phyloP scores from a whole-genome alignment of 768 basidiomycete species.

The Aureoboletus auriporus region DNA sequence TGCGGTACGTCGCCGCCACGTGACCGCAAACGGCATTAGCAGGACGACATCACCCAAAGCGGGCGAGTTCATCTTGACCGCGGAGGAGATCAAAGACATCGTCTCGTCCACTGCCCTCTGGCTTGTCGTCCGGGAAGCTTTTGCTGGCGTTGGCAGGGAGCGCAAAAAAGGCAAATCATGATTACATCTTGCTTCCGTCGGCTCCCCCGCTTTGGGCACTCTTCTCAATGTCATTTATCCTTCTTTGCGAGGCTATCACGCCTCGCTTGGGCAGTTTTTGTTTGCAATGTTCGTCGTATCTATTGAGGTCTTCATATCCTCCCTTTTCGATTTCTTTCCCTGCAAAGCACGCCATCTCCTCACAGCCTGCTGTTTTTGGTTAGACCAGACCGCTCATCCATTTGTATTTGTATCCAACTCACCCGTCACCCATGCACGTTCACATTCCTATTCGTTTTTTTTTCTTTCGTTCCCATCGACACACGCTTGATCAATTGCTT shows the following conservation, averaged over 20 bases:
- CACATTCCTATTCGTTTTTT: background rate
- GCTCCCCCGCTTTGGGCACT: background rate
- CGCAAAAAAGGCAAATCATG: slow-evolving; percentile 71
- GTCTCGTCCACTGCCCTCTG: slow-evolving; percentile 86
- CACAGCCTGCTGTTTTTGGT: slow-evolving; percentile 1
- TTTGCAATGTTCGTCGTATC: slow-evolving; percentile 13
- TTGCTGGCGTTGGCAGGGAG: slow-evolving; percentile 83
- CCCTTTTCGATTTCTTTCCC: slow-evolving; percentile 5
- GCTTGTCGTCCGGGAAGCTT: slow-evolving; percentile 89
- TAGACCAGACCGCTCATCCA: slow-evolving; percentile 14
- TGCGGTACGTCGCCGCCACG: slow-evolving; percentile 46
- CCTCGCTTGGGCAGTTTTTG: slow-evolving; percentile 3
- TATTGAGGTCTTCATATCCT: slow-evolving; percentile 10
- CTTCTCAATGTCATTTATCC: slow-evolving; percentile 14
- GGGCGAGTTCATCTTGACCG: slow-evolving; percentile 57
- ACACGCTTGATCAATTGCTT: slow-evolving; percentile 16
- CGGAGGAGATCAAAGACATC: slow-evolving; percentile 92
- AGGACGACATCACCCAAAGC: slow-evolving; percentile 17
- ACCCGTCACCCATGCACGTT: slow-evolving; percentile 9
- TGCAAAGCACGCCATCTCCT: background rate
- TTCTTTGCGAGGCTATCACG: slow-evolving; percentile 9
- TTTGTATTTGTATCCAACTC: slow-evolving; percentile 20
- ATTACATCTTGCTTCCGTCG: slow-evolving; percentile 1
- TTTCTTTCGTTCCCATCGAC: background rate
- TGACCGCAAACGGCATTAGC: slow-evolving; percentile 27